phyloP scores from a whole-genome alignment of 129 eudicot genomes.

The Pittosporum tobira region DNA sequence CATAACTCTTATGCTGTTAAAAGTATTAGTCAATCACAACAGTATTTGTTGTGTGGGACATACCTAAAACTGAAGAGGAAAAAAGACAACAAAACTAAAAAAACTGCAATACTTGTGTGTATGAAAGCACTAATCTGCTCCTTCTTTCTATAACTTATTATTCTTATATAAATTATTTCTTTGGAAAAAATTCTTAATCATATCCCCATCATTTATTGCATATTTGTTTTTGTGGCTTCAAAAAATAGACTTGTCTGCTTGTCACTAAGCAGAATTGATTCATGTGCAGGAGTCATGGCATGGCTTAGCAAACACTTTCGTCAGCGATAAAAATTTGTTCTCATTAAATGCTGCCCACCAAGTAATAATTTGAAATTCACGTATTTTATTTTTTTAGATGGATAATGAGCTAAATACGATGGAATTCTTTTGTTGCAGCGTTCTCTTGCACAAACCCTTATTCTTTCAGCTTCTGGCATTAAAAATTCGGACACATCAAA shows the following conservation, averaged over 20 bases:
- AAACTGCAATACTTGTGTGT: no score
- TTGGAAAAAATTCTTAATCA: no score
- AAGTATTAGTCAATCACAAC: no score
- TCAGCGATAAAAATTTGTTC: constrained; percentile 50
- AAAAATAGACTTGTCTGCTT: background rate
- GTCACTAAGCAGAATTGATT: no score
- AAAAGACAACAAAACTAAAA: no score
- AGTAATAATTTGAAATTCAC: constrained; percentile 25
- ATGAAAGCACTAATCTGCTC: background rate
- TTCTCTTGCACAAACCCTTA: constrained; percentile 82
- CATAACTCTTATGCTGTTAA: no score
- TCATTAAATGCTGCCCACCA: constrained; percentile 62
- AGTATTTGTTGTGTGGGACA: no score
- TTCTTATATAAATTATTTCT: background rate
- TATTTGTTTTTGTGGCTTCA: background rate
- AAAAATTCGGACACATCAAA: constrained; percentile 45
- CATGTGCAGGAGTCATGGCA: constrained; percentile 88
- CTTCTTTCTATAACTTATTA: background rate
- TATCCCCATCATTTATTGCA: background rate
- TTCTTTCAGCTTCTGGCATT: constrained; percentile 79
- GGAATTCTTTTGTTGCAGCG: constrained; percentile 46
- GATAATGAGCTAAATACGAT: background rate
- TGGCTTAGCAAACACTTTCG: constrained; percentile 58
- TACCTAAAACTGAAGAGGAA: no score
- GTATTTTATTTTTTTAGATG: background rate